These are phyloP conservation scores for Phytophthora pinifolia DNA, from an alignment of 352 stramenopile species.

Conservation along the genomic window DNA sequence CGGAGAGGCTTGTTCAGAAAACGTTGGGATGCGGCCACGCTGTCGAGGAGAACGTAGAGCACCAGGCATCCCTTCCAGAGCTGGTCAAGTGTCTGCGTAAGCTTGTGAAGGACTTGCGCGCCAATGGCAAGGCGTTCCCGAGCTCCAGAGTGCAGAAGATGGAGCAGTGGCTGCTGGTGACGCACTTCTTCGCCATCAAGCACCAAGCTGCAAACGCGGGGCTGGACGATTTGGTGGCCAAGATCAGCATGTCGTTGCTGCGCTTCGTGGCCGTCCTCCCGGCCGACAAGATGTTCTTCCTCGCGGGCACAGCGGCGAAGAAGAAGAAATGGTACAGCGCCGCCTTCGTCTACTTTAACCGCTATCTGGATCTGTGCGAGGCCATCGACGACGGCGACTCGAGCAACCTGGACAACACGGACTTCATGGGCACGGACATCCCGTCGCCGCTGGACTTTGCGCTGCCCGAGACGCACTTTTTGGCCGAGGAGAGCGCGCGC, in stretches of 20 bases:
- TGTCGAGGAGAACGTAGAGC: conserved; percentile 43
- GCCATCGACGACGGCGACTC: conserved; percentile 92
- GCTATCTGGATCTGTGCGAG: conserved; percentile 94
- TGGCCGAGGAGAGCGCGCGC: conserved; percentile 78
- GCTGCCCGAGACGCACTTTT: conserved; percentile 74
- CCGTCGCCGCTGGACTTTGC: conserved; percentile 79
- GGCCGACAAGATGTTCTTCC: conserved; percentile 95
- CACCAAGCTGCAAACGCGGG: conserved; percentile 53
- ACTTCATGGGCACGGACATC: conserved; percentile 94
- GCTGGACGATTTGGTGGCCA: conserved; percentile 68
- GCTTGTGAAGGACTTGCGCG: conserved; percentile 71
- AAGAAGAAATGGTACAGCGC: conserved; percentile 91
- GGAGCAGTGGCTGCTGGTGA: conserved; percentile 75
- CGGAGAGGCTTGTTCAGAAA: conserved; percentile 57
- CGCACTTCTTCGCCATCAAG: conserved; percentile 82
- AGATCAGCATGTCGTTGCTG: conserved; percentile 88
- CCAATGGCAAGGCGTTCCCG: conserved; percentile 50
- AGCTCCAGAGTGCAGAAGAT: conserved; percentile 59
- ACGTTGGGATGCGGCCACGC: conserved; percentile 46
- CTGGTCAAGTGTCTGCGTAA: conserved; percentile 72
- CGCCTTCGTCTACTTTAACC: conserved; percentile 95
- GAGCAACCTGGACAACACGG: conserved; percentile 90
- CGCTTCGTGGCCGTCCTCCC: conserved; percentile 89
- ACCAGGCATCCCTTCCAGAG: conserved; percentile 51
- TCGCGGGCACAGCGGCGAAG: conserved; percentile 76